Conservation (phyloP, 495 filamentous ascomycete genomes). For the Daldinia bambusicola region DNA sequence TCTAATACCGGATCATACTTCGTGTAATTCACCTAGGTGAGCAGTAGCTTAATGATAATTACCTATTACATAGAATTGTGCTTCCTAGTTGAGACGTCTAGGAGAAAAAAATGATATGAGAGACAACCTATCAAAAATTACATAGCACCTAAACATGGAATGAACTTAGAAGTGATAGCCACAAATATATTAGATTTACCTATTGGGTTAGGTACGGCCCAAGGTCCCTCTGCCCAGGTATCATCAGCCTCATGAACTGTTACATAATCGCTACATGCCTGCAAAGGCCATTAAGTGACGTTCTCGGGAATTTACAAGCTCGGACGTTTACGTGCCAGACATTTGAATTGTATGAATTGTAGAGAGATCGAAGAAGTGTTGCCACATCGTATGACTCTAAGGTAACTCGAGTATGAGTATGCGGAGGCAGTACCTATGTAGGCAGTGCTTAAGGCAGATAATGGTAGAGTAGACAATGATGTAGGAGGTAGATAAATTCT, state of each 20-base stretch:
- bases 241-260: constrained; percentile 1
- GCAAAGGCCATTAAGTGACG: neutral
- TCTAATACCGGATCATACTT: too few species aligned
- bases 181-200: constrained; percentile 10
- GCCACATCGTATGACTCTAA: neutral
- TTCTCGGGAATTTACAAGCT: neutral
- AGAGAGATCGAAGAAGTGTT: neutral
- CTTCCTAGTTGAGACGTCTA: constrained; percentile 19
- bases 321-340: constrained; percentile 1
- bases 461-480: neutral
- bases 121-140: neutral
- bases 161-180: neutral
- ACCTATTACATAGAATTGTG: constrained; percentile 24
- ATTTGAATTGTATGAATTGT: neutral
- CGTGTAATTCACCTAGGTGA: neutral
- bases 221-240: constrained; percentile 11
- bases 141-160: neutral
- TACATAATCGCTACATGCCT: constrained; percentile 5
- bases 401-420: neutral
- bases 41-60: neutral
- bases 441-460: too few species aligned
- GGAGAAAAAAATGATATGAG: neutral
- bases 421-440: too few species aligned
- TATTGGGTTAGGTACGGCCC: constrained; percentile 10
- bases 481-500: neutral